These are phyloP conservation scores for Psilocybe cyanescens DNA, from an alignment of 768 basidiomycete species.

Conservation along the genomic window DNA sequence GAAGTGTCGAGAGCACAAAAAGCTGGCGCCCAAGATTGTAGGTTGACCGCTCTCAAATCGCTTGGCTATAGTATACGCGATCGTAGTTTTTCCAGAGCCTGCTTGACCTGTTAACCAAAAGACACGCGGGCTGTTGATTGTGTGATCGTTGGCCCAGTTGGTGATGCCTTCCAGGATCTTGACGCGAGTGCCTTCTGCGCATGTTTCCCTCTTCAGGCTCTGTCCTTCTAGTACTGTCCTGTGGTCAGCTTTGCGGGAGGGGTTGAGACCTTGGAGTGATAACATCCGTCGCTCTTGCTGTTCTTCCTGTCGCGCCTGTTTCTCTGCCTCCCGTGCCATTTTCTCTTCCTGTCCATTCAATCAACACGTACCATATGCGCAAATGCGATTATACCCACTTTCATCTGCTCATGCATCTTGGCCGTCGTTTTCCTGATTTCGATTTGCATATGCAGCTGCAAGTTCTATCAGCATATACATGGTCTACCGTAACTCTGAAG, in stretches of 20 bases:
- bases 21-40: not conserved
- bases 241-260: not conserved
- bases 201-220: slow-evolving; percentile 3
- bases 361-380: too few species aligned
- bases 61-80: slow-evolving; percentile 12
- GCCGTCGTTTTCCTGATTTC: too few species aligned
- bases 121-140: slow-evolving; percentile 4
- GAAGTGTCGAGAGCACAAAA: slow-evolving; percentile 6
- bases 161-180: slow-evolving; percentile 10
- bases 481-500: too few species aligned
- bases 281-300: too few species aligned
- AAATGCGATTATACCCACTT: too few species aligned
- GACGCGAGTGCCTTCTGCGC: slow-evolving; percentile 10
- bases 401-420: too few species aligned
- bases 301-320: too few species aligned
- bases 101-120: slow-evolving; percentile 15
- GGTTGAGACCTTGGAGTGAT: not conserved
- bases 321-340: too few species aligned
- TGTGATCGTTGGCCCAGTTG: slow-evolving; percentile 7
- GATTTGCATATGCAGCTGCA: too few species aligned
- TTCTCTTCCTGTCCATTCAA: not conserved
- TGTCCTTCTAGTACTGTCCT: not conserved
- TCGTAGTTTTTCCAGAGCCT: slow-evolving; percentile 14
- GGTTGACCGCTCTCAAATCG: not conserved
- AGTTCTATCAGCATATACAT: too few species aligned